Evolutionary conservation across 345 rosid species (phyloP), one percentile per base, ranked within the genome.

Genomic region (Diplotaxis tenuifolia): DNA sequence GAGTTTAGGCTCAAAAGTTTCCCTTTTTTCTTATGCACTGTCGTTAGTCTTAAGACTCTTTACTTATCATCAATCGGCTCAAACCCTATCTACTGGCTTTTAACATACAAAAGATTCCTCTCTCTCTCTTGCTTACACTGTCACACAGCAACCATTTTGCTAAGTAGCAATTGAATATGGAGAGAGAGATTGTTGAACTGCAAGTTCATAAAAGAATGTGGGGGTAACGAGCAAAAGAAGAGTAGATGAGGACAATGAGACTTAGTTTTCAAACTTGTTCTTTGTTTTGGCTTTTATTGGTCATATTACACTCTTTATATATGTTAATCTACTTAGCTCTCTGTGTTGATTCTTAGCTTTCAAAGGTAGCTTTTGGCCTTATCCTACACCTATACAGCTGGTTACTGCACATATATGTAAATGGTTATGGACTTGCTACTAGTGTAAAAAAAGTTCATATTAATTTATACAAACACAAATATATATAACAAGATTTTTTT

Each of bases 241-340:
- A 20, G 78, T 62, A 79, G 67, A 76, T 71, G 83, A 76, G 78
- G 73, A 80, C 80, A 71, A 77, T 77, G 80, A 71, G 61, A 70
- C 79, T 70, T 76, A 70, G 79, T 70, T 76, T 76, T 71, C 76
- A 77, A 71, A 71, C 71, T 71, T 71, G 62, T 65, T 65, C 58
- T 77, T 71, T 71, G 76, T 68, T 65, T 71, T 59, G 63, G 76
- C 75, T 49, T 77, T 71, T 65, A 65, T 65, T 71, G 80, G 77
- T 72, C 73, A 59, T 54, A 75, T 61, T 47, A 55, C 16, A 62
- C 66, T 70, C 75, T 76, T 45, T 64, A 22, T 76, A 50, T 47
- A 76, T 70, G 64, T 65, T 55, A 28, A 68, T 75, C 64, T 62
- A 75, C 65, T 36, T 68, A 75, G 73, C 78, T 75, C 75, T 63